A percentile compares a stretch with the other conserved stretches of the same genome.
Evolutionary conservation across 1,284 basidiomycete species (phyloP).

Genomic region (Cutaneotrichosporon dermatis): DNA sequence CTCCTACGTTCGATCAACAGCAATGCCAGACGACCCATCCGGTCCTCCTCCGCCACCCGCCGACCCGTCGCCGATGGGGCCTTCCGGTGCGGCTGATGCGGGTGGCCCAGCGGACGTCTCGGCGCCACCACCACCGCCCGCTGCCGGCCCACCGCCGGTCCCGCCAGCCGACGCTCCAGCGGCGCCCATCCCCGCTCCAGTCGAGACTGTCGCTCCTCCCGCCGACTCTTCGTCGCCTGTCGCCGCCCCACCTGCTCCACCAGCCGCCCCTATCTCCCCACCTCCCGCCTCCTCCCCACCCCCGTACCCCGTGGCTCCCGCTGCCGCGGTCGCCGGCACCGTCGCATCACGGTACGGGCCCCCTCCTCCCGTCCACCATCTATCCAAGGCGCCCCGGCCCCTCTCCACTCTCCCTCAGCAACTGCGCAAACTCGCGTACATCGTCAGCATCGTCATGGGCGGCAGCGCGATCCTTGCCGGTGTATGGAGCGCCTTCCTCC

Average conservation of each 20-base stretch:
- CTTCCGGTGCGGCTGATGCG: no score
- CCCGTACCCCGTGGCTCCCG: not conserved
- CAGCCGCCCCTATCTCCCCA: not conserved
- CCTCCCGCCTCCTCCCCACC: not conserved
- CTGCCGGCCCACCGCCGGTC: constrained; percentile 38
- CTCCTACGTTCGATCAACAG: no score
- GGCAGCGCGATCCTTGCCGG: constrained; percentile 32
- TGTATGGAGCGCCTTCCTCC: constrained; percentile 41
- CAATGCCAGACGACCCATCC: constrained; percentile 1
- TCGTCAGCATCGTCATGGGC: constrained; percentile 42
- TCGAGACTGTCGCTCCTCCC: not conserved
- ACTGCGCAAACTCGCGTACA: constrained; percentile 33
- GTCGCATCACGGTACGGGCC: not conserved
- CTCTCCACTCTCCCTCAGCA: constrained; percentile 18
- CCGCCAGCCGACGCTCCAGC: constrained; percentile 25
- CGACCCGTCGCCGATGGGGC: not conserved
- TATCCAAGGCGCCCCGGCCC: constrained; percentile 6
- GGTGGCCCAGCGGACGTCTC: no score
- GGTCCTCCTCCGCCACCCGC: not conserved
- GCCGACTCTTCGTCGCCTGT: not conserved
- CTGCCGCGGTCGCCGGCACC: not conserved
- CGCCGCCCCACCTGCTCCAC: not conserved
- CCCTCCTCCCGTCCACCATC: not conserved
- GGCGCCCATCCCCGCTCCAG: constrained; percentile 5
- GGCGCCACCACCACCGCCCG: constrained; percentile 11